phyloP scores from a whole-genome alignment of 1,284 basidiomycete species.

The Erythrobasidium hasegawianum region DNA sequence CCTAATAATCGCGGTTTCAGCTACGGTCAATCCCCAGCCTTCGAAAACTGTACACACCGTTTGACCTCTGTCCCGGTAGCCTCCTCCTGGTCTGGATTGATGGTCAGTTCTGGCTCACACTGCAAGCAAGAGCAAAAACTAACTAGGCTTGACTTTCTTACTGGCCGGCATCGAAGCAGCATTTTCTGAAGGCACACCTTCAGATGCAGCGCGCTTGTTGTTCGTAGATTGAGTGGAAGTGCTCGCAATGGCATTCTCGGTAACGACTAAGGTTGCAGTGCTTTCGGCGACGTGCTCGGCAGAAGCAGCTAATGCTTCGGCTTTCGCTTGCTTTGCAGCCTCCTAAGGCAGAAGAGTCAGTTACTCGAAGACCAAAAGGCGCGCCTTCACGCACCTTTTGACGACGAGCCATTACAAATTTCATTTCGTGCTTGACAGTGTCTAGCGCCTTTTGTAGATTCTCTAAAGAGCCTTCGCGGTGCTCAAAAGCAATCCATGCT shows the following conservation, averaged over 20 bases:
- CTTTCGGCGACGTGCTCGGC: constrained; percentile 35
- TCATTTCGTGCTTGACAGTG: constrained; percentile 50
- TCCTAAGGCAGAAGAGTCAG: constrained; percentile 58
- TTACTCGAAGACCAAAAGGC: background rate
- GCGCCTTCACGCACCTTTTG: constrained; percentile 57
- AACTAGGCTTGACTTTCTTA: background rate
- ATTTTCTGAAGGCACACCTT: no score
- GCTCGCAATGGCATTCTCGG: no score
- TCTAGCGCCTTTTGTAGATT: constrained; percentile 61
- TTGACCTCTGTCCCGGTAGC: background rate
- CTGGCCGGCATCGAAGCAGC: background rate
- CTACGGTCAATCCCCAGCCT: background rate
- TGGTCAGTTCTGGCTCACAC: background rate
- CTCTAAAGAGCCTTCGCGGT: constrained; percentile 68
- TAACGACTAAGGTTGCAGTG: background rate
- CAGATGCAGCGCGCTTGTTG: no score
- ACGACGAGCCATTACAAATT: constrained; percentile 64
- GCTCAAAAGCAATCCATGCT: constrained; percentile 80
- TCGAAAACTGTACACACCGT: background rate
- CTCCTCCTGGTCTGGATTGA: background rate
- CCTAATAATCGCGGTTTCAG: constrained; percentile 52
- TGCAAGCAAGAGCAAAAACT: background rate
- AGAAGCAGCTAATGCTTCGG: constrained; percentile 56
- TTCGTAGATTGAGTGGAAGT: no score
- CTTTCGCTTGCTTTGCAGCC: constrained; percentile 19